A percentile compares a stretch with the other conserved stretches of the same genome.
phyloP scores from a whole-genome alignment of 2,329 filamentous ascomycete genomes.

The Trichoderma sp. region DNA sequence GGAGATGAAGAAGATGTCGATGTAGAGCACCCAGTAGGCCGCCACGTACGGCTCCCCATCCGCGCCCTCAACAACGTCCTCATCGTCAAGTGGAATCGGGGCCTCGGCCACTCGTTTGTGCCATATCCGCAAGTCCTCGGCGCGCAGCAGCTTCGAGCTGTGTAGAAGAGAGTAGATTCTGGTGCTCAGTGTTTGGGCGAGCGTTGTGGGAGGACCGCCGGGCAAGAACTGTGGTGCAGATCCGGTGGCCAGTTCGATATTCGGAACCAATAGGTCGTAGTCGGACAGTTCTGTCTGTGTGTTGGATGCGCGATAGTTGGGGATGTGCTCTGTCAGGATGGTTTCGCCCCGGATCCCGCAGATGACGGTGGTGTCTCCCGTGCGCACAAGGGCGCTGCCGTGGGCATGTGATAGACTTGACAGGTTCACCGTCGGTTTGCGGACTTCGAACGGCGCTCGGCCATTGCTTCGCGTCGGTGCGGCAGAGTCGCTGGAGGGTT shows the following conservation, averaged over 20 bases:
- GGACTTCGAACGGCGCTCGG: slow-evolving; percentile 68
- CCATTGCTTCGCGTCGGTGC: slow-evolving; percentile 76
- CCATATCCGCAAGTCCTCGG: slow-evolving; percentile 73
- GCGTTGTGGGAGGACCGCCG: slow-evolving; percentile 74
- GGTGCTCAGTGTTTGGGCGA: slow-evolving; percentile 84
- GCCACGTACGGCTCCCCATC: slow-evolving; percentile 58
- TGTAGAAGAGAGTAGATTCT: slow-evolving; percentile 77
- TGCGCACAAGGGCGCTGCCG: slow-evolving; percentile 83
- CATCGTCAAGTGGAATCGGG: slow-evolving; percentile 50
- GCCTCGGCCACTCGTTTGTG: slow-evolving; percentile 57
- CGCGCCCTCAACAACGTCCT: slow-evolving; percentile 41
- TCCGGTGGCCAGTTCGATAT: slow-evolving; percentile 89
- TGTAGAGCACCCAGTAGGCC: slow-evolving; percentile 93
- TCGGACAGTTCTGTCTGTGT: slow-evolving; percentile 55
- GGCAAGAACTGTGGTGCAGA: slow-evolving; percentile 85
- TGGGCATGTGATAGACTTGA: slow-evolving; percentile 86
- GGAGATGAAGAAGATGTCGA: slow-evolving; percentile 92
- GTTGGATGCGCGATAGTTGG: slow-evolving; percentile 59
- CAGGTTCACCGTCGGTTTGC: slow-evolving; percentile 74
- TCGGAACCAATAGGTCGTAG: slow-evolving; percentile 82
- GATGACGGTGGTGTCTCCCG: slow-evolving; percentile 91
- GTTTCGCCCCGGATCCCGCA: slow-evolving; percentile 90
- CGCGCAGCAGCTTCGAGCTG: slow-evolving; percentile 66
- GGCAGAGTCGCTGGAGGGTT: slow-evolving; percentile 54
- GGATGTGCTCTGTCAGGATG: slow-evolving; percentile 72